Base-by-base conservation (phyloP, 352 stramenopile species). In the Pythium rhizo-oryzae region DNA sequence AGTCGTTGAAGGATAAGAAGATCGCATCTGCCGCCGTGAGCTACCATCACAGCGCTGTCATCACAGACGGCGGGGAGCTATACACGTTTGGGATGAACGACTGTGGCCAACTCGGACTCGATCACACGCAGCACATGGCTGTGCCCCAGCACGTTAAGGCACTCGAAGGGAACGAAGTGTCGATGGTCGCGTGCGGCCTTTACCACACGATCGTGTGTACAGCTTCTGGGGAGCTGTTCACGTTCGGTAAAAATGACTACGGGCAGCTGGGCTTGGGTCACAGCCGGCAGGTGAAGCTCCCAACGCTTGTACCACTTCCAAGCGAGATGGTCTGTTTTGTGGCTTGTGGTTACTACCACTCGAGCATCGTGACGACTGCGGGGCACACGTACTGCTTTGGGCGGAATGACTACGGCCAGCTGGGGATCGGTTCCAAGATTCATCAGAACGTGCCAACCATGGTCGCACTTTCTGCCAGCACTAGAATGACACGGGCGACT, bases 21-120 rank as follows among this genome's bases (percentile, higher is more conserved):
- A 60, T 96, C 13, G 76, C n/a, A 1, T 93, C 80, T 63, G 89
- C 85, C 5, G 85, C 89, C 7, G 86, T 94, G 24, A 96, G 87
- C 47, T 96, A 96, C 62, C 87, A 96, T 62, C 87, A 95, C 71
- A 96, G 85, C 51, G 87, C 85, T 12, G 70, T 96, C 25, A 69
- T 95, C 56, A 90, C 86, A 0, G 83, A 93, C 19, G 71, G 63
- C 9, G 87, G 89, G 1, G 85, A 94, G 41, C 69, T 96, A 4
- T 97, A 92, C 70, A 92, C 88, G 9, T 97, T 96, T 65, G 89
- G 89, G 15, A 95, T 95, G 87, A 96, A 96, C 35, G 89, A 96
- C 73, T 96, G 87, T 62, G 89, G 89, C 5, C 89, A 96, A 46
- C 77, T 96, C 33, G 89, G 87, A 7, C 72, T 93, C 13, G 87